Conservation (phyloP, 2,329 filamentous ascomycete genomes). For the Phialophora verrucosa region DNA sequence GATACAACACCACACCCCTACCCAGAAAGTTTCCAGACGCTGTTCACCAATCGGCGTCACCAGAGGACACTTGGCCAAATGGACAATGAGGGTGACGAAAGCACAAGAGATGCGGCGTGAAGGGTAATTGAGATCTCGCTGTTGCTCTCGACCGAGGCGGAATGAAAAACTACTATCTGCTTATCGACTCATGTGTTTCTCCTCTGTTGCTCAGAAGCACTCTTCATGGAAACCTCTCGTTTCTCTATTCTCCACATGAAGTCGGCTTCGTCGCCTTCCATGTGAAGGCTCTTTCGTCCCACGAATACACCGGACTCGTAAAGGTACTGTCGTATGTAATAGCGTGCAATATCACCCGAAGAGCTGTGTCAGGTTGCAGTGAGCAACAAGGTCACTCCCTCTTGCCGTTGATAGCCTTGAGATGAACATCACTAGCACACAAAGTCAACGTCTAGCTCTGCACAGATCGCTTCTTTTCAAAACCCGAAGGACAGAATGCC, state of each 20-base stretch:
- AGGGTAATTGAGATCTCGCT: background rate
- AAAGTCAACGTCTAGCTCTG: conserved; percentile 10
- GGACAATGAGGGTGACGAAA: background rate
- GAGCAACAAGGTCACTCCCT: conserved; percentile 20
- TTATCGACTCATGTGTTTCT: background rate
- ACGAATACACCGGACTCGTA: background rate
- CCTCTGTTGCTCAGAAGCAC: background rate
- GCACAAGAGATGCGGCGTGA: background rate
- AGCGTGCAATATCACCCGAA: background rate
- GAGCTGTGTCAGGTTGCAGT: background rate
- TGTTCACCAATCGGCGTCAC: background rate
- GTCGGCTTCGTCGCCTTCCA: background rate
- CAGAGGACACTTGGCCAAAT: background rate
- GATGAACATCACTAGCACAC: conserved; percentile 66
- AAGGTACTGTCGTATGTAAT: background rate
- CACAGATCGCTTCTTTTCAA: background rate
- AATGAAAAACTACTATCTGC: background rate
- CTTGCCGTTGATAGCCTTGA: conserved; percentile 65
- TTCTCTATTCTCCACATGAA: background rate
- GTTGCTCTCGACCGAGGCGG: background rate
- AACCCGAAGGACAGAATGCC: background rate
- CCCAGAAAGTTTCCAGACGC: background rate
- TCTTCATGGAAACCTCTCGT: background rate
- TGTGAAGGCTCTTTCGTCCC: background rate
- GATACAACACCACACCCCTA: background rate